A percentile compares a stretch with the other conserved stretches of the same genome.
Conservation (phyloP, 2,329 filamentous ascomycete species). For the Conoideocrella luteorostrata region DNA sequence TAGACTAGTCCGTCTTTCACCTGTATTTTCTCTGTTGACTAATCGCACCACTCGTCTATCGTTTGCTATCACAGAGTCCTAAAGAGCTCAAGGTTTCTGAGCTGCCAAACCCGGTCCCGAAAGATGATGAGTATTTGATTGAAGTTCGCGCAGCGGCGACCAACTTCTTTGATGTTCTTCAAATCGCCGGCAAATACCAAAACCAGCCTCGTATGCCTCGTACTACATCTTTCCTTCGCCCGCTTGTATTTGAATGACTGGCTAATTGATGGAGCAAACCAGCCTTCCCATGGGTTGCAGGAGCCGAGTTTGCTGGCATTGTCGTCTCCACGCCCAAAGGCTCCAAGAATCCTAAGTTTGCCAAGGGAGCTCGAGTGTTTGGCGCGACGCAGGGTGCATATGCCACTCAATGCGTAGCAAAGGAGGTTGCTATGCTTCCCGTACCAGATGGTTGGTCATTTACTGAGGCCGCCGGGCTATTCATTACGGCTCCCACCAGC, state of each 20-base stretch:
- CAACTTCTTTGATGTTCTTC: conserved; percentile 96
- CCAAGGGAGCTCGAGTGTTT: conserved; percentile 77
- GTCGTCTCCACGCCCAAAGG: conserved; percentile 60
- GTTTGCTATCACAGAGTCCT: conserved; percentile 51
- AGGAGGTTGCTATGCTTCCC: conserved; percentile 61
- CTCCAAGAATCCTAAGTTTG: conserved; percentile 53
- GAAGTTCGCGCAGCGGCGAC: conserved; percentile 79
- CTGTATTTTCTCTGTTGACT: too few relatives aligned
- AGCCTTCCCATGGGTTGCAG: conserved; percentile 80
- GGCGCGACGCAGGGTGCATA: conserved; percentile 83
- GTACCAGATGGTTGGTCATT: conserved; percentile 79
- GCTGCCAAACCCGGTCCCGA: conserved; percentile 68
- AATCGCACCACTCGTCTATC: too few relatives aligned
- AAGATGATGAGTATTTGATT: conserved; percentile 73
- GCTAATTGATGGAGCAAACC: background rate
- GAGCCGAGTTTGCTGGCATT: conserved; percentile 78
- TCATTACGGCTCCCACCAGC: conserved; percentile 85
- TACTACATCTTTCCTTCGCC: too few relatives aligned
- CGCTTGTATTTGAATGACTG: background rate
- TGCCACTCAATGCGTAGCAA: conserved; percentile 64
- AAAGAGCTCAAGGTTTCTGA: conserved; percentile 69
- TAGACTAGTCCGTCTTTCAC: too few relatives aligned
- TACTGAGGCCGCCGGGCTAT: conserved; percentile 78
- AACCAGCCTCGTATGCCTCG: conserved; percentile 60
- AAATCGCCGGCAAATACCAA: conserved; percentile 94